Evolutionary conservation across 2,329 filamentous ascomycete species (phyloP), one percentile per base, ranked within the genome.

Genomic region (Colletotrichum scovillei): DNA sequence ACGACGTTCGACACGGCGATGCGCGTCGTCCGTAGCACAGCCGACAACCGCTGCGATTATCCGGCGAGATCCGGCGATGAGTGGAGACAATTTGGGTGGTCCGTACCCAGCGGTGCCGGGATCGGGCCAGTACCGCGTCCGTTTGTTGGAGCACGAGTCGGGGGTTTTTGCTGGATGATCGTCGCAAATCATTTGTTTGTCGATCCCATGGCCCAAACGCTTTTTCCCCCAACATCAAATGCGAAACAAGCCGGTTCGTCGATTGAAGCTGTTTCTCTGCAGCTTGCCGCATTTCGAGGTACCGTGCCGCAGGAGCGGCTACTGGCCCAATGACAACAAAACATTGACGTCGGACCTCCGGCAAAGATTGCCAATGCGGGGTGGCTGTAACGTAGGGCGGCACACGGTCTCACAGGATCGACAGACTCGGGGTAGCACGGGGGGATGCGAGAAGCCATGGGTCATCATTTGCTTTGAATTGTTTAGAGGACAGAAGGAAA

Each of bases 401-500:
- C 3, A 64, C 22, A 55, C 46, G 32, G 14, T 26, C 30, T 26
- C 16, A 22, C 38, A 8, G 11, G 8, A 63, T 35, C 42, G 12
- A 2, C 26, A 14, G 30, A 9, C 14, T 19, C 12, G 26, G 24
- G 24, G 35, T 3, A 28, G 9, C 24, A 57, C 3, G 6, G 11
- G 38, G 7, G 38, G 1, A 19, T 11, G 19, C 12, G 26, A 55
- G 16, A 30, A 59, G 53, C 53, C 53, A 30, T 19, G 24, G 19
- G 19, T 58, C 53, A 59, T 55, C 52, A 22, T 35, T 38, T 62
- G 16, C 28, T 56, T 32, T 38, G 24, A 64, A 64, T 55, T 38
- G 46, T 30, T 38, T 49, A 26, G 28, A 55, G 57, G 46, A 64
- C 62, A 30, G 35, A 55, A 64, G 77, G 70, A 78, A 81, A 81